Conservation (phyloP, 352 stramenopile species). For the Globisporangium spinosum region DNA sequence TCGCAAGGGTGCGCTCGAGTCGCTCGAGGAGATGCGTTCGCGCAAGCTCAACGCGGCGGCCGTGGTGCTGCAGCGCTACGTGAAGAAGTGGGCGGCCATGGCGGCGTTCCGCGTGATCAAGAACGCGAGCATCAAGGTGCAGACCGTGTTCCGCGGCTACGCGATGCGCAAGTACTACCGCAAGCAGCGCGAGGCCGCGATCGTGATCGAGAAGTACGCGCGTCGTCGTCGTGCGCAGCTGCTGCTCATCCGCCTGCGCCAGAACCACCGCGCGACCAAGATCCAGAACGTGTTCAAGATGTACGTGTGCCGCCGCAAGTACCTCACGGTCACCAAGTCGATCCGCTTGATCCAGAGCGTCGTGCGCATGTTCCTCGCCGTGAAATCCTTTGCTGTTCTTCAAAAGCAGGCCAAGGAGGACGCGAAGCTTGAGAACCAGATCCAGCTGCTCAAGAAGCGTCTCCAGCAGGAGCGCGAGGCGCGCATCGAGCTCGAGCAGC, state of each 20-base stretch:
- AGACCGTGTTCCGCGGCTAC: slow-evolving; percentile 55
- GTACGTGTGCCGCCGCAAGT: slow-evolving; percentile 59
- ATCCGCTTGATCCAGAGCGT: slow-evolving; percentile 79
- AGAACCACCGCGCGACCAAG: slow-evolving; percentile 68
- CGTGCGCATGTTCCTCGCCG: slow-evolving; percentile 76
- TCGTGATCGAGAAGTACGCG: slow-evolving; percentile 64
- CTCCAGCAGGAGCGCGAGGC: slow-evolving; percentile 89
- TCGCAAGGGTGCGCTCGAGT: slow-evolving; percentile 88
- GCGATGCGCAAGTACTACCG: slow-evolving; percentile 46
- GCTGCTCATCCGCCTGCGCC: slow-evolving; percentile 52
- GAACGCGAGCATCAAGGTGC: slow-evolving; percentile 48
- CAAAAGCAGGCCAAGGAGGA: slow-evolving; percentile 90
- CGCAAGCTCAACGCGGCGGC: slow-evolving; percentile 73
- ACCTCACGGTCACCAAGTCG: slow-evolving; percentile 61
- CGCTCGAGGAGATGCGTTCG: slow-evolving; percentile 83
- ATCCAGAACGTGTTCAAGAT: slow-evolving; percentile 87
- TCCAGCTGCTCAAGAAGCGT: slow-evolving; percentile 89
- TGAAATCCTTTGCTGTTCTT: slow-evolving; percentile 67
- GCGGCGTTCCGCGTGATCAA: slow-evolving; percentile 60
- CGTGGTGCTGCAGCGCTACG: slow-evolving; percentile 79
- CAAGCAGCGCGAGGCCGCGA: slow-evolving; percentile 51
- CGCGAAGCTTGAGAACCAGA: slow-evolving; percentile 95
- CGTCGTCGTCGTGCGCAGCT: slow-evolving; percentile 61
- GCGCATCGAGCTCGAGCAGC: slow-evolving; percentile 77
- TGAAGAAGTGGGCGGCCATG: slow-evolving; percentile 77